Percentiles rank a stretch among this genome's conserved stretches.
These are phyloP conservation scores for Sphaerulina populicola DNA, from an alignment of 2,329 filamentous ascomycete species.

Conservation along the genomic window DNA sequence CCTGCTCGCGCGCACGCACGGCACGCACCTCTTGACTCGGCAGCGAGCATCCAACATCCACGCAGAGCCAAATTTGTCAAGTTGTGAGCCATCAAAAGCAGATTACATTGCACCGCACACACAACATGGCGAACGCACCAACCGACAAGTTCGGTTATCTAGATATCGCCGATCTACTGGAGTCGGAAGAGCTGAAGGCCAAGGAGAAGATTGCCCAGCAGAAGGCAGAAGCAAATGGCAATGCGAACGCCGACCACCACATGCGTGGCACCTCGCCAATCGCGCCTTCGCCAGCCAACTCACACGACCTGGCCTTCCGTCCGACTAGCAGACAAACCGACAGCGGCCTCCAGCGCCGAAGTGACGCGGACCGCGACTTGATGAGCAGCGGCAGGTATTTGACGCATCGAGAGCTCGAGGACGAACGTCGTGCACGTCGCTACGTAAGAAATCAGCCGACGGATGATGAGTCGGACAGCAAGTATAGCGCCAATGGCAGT, in stretches of 20 bases:
- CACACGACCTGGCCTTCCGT: too few relatives aligned
- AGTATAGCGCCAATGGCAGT: slow-evolving; percentile 34
- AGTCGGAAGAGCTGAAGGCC: slow-evolving; percentile 25
- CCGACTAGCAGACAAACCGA: neutral
- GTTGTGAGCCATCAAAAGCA: slow-evolving; percentile 16
- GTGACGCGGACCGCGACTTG: neutral
- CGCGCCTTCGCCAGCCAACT: slow-evolving; percentile 4
- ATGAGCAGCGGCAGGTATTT: slow-evolving; percentile 22
- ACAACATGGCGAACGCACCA: slow-evolving; percentile 11
- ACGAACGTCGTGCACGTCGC: slow-evolving; percentile 31
- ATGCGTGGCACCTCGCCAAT: slow-evolving; percentile 9
- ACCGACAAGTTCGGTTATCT: slow-evolving; percentile 11
- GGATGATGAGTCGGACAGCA: slow-evolving; percentile 29
- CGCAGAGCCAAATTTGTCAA: neutral
- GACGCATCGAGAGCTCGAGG: slow-evolving; percentile 31
- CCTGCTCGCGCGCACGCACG: too few relatives aligned
- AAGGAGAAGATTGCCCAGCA: slow-evolving; percentile 15
- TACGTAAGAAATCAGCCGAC: slow-evolving; percentile 18
- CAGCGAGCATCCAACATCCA: neutral
- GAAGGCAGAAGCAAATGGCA: slow-evolving; percentile 16
- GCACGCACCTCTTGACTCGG: neutral
- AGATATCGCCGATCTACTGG: slow-evolving; percentile 27
- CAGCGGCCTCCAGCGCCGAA: neutral
- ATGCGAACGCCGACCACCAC: slow-evolving; percentile 5
- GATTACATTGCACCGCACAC: neutral